A percentile compares a stretch with the other conserved stretches of the same genome.
phyloP scores from a whole-genome alignment of 495 filamentous ascomycete genomes.

The Hypomontagnella submonticulosa region DNA sequence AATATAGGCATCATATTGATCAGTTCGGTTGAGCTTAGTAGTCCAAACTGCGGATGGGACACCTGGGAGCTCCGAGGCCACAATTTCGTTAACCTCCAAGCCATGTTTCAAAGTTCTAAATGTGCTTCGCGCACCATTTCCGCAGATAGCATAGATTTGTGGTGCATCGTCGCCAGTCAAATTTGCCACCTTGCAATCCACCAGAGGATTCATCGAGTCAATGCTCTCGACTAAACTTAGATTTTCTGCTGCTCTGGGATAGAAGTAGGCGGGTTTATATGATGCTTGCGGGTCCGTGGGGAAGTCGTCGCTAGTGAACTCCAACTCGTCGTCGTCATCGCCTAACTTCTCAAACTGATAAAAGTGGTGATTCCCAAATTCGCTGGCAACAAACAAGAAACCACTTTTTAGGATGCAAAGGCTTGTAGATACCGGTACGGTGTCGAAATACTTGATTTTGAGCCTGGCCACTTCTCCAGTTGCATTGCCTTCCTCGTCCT shows the following conservation, averaged over 20 bases:
- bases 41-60: constrained; percentile 94
- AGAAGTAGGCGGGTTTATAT: constrained; percentile 84
- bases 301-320: constrained; percentile 84
- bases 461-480: constrained; percentile 83
- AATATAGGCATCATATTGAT: constrained; percentile 86
- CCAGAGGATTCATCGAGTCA: constrained; percentile 87
- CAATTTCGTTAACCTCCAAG: constrained; percentile 91
- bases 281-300: constrained; percentile 75
- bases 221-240: constrained; percentile 86
- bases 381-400: constrained; percentile 91
- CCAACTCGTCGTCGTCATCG: constrained; percentile 91
- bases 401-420: constrained; percentile 95
- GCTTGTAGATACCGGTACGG: constrained; percentile 85
- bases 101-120: constrained; percentile 94
- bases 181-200: constrained; percentile 91
- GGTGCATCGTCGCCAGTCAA: constrained; percentile 91
- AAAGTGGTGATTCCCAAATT: constrained; percentile 92
- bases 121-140: constrained; percentile 85
- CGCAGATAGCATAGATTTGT: constrained; percentile 93
- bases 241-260: constrained; percentile 81
- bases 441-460: constrained; percentile 98
- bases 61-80: constrained; percentile 87
- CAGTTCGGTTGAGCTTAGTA: constrained; percentile 82
- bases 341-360: constrained; percentile 98
- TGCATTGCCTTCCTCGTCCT: constrained; percentile 79